Conservation (phyloP, 768 basidiomycete genomes). For the Suillus lakei region DNA sequence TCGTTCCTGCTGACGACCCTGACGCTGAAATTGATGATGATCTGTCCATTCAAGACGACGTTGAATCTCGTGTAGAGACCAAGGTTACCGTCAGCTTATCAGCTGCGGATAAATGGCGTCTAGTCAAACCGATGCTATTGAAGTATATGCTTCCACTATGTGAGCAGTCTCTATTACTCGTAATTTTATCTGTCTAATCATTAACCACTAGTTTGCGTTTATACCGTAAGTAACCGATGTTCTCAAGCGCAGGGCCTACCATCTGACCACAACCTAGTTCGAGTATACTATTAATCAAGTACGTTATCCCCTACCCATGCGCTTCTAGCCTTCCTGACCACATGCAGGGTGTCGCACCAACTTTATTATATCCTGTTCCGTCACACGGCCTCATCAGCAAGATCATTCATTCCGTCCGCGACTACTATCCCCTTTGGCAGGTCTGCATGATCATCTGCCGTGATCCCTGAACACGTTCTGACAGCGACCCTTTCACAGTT, state of each 20-base stretch:
- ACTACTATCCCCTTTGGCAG: slow-evolving; percentile 97
- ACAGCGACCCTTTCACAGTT: slow-evolving; percentile 47
- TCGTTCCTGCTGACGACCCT: slow-evolving; percentile 38
- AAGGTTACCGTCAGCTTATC: slow-evolving; percentile 60
- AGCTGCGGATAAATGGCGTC: slow-evolving; percentile 73
- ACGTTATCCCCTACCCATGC: slow-evolving; percentile 10
- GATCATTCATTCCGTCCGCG: slow-evolving; percentile 83
- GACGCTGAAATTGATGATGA: slow-evolving; percentile 26
- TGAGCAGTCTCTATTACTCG: slow-evolving; percentile 44
- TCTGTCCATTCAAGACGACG: slow-evolving; percentile 22
- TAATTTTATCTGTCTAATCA: slow-evolving; percentile 19
- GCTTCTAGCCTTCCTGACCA: slow-evolving; percentile 6
- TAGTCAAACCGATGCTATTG: slow-evolving; percentile 78
- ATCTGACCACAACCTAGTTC: slow-evolving; percentile 55
- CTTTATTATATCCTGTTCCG: slow-evolving; percentile 87
- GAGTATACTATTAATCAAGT: slow-evolving; percentile 94
- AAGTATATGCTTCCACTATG: slow-evolving; percentile 95
- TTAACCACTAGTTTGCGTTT: slow-evolving; percentile 54
- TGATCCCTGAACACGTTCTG: neutral
- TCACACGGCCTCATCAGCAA: slow-evolving; percentile 67
- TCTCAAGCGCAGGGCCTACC: neutral
- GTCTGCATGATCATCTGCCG: slow-evolving; percentile 35
- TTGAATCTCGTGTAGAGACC: slow-evolving; percentile 34
- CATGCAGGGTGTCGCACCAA: slow-evolving; percentile 82
- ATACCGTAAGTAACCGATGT: slow-evolving; percentile 49